Evolutionary conservation across 140 eudicot genomes (phyloP).

Genomic region (Oenanthe javanica): DNA sequence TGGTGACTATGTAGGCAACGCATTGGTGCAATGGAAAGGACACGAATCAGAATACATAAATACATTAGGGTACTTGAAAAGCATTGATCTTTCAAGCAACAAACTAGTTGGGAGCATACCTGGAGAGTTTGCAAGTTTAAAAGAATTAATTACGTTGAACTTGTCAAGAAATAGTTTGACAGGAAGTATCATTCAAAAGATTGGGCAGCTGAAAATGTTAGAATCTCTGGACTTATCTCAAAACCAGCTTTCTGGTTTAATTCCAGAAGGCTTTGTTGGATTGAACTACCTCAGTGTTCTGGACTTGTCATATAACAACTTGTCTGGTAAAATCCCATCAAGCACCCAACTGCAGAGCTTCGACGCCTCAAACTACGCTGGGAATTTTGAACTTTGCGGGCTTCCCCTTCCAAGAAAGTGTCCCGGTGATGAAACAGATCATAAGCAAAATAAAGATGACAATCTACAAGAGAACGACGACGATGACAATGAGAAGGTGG

Average conservation of each 20-base stretch:
- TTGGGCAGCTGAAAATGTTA: conserved; percentile 15
- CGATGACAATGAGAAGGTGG: neutral
- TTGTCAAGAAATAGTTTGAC: conserved; percentile 17
- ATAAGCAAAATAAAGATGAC: neutral
- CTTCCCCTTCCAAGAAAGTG: conserved; percentile 17
- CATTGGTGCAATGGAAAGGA: conserved; percentile 8
- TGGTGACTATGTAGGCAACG: conserved; percentile 10
- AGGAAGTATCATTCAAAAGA: conserved; percentile 15
- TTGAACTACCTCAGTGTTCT: conserved; percentile 12
- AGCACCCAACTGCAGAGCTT: conserved; percentile 31
- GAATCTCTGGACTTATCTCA: conserved; percentile 20
- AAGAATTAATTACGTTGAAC: conserved; percentile 11
- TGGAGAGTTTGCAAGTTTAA: conserved; percentile 12
- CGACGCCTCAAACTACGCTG: conserved; percentile 18
- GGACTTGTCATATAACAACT: conserved; percentile 23
- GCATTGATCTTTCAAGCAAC: conserved; percentile 29
- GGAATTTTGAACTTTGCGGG: conserved; percentile 26
- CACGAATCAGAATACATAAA: conserved; percentile 1
- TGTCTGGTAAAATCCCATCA: conserved; percentile 25
- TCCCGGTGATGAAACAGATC: conserved; percentile 4
- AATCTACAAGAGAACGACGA: conserved; percentile 7
- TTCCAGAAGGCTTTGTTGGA: conserved; percentile 16
- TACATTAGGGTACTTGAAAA: conserved; percentile 15
- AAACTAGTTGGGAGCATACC: conserved; percentile 19
- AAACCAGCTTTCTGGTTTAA: conserved; percentile 20